Conservation (phyloP, 345 rosid species). For the Sonneratia caseolaris region DNA sequence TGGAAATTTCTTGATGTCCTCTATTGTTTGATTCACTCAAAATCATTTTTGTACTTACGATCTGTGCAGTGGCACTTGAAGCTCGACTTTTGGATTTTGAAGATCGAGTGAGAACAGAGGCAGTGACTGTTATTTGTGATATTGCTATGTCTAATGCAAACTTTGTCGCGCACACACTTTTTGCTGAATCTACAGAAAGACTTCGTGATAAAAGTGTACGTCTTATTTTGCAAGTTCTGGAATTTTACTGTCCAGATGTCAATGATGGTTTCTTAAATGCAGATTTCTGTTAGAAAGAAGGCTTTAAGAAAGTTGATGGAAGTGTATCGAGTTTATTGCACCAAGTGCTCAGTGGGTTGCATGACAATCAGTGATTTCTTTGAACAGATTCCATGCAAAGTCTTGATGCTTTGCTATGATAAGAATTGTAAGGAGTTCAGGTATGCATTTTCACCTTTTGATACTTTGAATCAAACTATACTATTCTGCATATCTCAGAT, state of each 20-base stretch:
- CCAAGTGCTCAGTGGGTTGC: constrained; percentile 54
- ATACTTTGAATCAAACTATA: not conserved
- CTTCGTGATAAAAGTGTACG: constrained; percentile 92
- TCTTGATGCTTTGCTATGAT: constrained; percentile 66
- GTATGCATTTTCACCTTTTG: constrained; percentile 25
- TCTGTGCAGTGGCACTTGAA: constrained; percentile 58
- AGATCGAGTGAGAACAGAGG: constrained; percentile 74
- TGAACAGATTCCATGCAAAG: constrained; percentile 84
- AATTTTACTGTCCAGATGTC: not conserved
- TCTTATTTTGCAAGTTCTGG: constrained; percentile 5
- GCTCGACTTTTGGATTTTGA: constrained; percentile 76
- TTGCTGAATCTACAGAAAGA: constrained; percentile 64
- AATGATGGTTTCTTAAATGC: constrained; percentile 13
- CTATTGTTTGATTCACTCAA: not conserved
- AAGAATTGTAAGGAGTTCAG: constrained; percentile 71
- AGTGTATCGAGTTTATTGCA: constrained; percentile 73
- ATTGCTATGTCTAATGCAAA: constrained; percentile 50
- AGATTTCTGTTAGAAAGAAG: constrained; percentile 82
- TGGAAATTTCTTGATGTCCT: not conserved
- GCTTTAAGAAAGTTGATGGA: constrained; percentile 70
- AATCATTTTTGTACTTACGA: not conserved
- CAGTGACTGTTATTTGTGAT: constrained; percentile 69
- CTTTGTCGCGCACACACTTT: constrained; percentile 36
- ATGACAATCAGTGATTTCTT: constrained; percentile 43
- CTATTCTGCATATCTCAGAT: not conserved